A percentile compares a stretch with the other conserved stretches of the same genome.
Evolutionary conservation across 257 asterid genomes (phyloP).

Genomic region (Osmanthus fragrans): DNA sequence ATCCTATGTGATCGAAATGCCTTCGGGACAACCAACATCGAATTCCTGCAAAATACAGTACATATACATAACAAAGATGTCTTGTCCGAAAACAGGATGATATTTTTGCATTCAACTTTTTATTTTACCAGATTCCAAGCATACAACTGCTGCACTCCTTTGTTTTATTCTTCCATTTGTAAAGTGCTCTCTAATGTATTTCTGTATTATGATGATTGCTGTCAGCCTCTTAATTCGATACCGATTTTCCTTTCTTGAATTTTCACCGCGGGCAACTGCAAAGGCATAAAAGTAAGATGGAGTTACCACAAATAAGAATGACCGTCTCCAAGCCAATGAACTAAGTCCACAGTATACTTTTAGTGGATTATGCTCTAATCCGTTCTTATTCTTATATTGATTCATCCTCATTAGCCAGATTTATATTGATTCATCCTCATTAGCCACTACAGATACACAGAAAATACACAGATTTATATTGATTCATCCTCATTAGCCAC

Average conservation of each 20-base stretch:
- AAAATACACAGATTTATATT: no score
- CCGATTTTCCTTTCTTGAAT: constrained; percentile 37
- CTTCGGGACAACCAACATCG: constrained; percentile 39
- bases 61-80: not conserved
- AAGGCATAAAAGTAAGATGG: not conserved
- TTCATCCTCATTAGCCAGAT: no score
- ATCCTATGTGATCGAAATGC: constrained; percentile 10
- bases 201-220: constrained; percentile 50
- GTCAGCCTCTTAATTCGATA: constrained; percentile 21
- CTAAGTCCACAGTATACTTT: not conserved
- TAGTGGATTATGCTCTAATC: not conserved
- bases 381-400: not conserved
- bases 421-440: not conserved
- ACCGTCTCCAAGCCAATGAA: not conserved
- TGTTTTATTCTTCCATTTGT: constrained; percentile 17
- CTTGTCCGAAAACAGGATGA: not conserved
- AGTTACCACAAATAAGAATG: not conserved
- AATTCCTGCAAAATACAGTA: constrained; percentile 26
- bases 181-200: constrained; percentile 32
- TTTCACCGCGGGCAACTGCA: constrained; percentile 74
- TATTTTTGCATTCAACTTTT: not conserved
- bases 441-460: not conserved
- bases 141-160: constrained; percentile 28
- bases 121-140: constrained; percentile 39
- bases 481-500: not conserved